phyloP scores from a whole-genome alignment of 768 basidiomycete species.

The Kwoniella dendrophila region DNA sequence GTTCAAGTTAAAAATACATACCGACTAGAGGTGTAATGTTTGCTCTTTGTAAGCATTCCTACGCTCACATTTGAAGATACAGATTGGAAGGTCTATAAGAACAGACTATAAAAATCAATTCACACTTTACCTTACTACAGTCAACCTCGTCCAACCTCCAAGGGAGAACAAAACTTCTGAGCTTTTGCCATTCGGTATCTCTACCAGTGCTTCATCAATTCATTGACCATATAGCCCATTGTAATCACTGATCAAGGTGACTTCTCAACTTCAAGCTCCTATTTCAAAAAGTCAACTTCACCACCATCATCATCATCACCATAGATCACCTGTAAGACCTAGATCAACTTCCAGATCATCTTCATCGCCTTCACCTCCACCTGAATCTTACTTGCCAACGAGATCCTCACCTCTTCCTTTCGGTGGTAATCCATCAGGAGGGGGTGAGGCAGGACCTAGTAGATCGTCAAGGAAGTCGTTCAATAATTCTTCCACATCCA shows the following conservation, averaged over 20 bases:
- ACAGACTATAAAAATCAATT: too few species aligned
- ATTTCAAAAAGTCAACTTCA: slow-evolving; percentile 13
- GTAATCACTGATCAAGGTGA: slow-evolving; percentile 5
- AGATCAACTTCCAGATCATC: slow-evolving; percentile 42
- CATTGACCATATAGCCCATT: too few species aligned
- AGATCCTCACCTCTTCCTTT: slow-evolving; percentile 13
- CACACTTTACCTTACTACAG: too few species aligned
- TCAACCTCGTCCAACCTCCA: too few species aligned
- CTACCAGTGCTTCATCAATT: slow-evolving; percentile 1
- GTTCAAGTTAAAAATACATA: not conserved
- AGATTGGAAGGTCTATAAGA: too few species aligned
- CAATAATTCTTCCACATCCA: not conserved
- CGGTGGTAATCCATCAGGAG: not conserved
- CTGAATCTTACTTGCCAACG: slow-evolving; percentile 7
- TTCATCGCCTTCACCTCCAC: slow-evolving; percentile 51
- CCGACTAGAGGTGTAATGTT: too few species aligned
- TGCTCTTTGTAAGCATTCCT: too few species aligned
- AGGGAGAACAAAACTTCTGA: too few species aligned
- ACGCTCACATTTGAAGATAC: too few species aligned
- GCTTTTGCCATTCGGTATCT: too few species aligned
- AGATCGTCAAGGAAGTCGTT: slow-evolving; percentile 5
- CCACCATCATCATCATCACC: slow-evolving; percentile 28
- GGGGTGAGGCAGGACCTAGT: not conserved
- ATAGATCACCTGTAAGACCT: slow-evolving; percentile 14
- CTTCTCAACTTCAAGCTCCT: slow-evolving; percentile 7